Percentiles rank a stretch among this genome's conserved stretches.
phyloP scores from a whole-genome alignment of 495 filamentous ascomycete genomes.

The Lasiosphaeriaceae sp. region DNA sequence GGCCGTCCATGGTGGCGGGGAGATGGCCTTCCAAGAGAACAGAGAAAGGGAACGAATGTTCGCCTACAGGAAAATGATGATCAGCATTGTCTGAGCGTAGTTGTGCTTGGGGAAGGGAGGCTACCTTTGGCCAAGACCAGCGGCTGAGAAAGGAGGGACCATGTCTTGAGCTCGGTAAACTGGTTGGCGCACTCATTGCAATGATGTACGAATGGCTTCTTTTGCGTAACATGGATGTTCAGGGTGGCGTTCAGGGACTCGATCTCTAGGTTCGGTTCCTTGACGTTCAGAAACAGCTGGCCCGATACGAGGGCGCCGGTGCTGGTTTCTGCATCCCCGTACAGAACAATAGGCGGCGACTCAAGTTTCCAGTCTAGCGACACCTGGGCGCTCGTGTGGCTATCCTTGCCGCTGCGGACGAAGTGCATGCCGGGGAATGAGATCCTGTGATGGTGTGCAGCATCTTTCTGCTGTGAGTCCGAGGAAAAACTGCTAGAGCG shows the following conservation, averaged over 20 bases:
- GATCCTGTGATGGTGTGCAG: conserved; percentile 41
- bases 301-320: conserved; percentile 87
- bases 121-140: conserved; percentile 58
- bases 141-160: conserved; percentile 71
- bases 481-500: conserved; percentile 26
- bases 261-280: conserved; percentile 60
- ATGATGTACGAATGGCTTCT: conserved; percentile 71
- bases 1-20: conserved; percentile 73
- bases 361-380: conserved; percentile 76
- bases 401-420: conserved; percentile 44
- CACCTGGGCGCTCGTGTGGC: conserved; percentile 37
- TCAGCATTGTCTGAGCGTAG: not conserved
- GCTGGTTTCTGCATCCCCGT: conserved; percentile 68
- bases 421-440: conserved; percentile 46
- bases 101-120: not conserved
- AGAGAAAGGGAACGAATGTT: conserved; percentile 87
- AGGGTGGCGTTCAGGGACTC: conserved; percentile 68
- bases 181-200: conserved; percentile 72
- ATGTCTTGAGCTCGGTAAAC: conserved; percentile 67
- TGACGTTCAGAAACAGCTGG: conserved; percentile 68
- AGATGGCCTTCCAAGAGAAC: conserved; percentile 82
- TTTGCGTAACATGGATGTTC: conserved; percentile 61
- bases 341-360: conserved; percentile 84
- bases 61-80: conserved; percentile 30
- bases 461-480: conserved; percentile 23